Evolutionary conservation across 2,329 filamentous ascomycete genomes (phyloP), one percentile per base, ranked within the genome.

Genomic region (Apiospora hydei): DNA sequence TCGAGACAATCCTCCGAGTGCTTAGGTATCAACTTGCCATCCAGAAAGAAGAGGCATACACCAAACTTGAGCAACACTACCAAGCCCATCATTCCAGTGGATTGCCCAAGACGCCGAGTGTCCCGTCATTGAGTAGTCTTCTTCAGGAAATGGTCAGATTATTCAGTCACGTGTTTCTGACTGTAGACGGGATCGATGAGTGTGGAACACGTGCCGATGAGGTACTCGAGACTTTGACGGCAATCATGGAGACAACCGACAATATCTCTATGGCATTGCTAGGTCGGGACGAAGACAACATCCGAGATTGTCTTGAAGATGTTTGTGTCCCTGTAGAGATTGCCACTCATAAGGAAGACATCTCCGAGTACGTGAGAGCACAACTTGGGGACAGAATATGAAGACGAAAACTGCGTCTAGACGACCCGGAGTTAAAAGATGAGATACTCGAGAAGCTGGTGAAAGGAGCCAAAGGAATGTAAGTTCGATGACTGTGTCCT

Each of bases 21-120:
- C 71, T 83, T 10, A 75, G 76, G 4, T 76, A 72, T 10, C 79
- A 82, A 53, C 69, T 82, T 46, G 79, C 78, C 2, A 69, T 73
- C 16, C 80, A 82, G 72, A 77, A 77, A 3, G 71, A 74, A n/a
- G 72, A 74, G 24, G 75, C 76, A 14, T 80, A 73, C 66, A 41
- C 47, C 2, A 21, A 72, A 4, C 71, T 80, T 13, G 71, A 78
- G 26, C 41, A 69, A 34, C 75, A 76, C 53, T 75, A 74, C 8
- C 8, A 43, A 14, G 1, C 14, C 10, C 61, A 67, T 1, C 18
- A 67, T 5, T 13, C n/a, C 34, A 11, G 14, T n/a, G 61, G 61
- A 8, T 3, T 44, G 18, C 44, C 18, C 26, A 69, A 30, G 5
- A 51, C 26, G n/a, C 51, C 26, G 0, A 18, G 4, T 57, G 5